phyloP scores from a whole-genome alignment of 75 land plant species.

The Pinus taeda region DNA sequence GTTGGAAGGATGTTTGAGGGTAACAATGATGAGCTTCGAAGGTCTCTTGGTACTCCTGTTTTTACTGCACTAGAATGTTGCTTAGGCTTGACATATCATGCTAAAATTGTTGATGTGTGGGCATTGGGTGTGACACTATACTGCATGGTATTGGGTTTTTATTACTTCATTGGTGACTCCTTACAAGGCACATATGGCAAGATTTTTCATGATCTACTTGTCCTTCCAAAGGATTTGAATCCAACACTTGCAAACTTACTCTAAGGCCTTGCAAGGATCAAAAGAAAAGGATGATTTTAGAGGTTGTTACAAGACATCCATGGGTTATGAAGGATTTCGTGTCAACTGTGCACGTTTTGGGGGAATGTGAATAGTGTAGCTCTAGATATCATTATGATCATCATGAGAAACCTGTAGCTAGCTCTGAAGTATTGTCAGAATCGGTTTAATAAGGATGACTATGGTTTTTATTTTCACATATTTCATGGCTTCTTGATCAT shows the following conservation, averaged over 20 bases:
- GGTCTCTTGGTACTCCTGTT: too few relatives aligned
- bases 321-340: neutral
- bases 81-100: too few relatives aligned
- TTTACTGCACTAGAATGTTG: too few relatives aligned
- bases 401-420: neutral
- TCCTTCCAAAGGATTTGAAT: conserved; percentile 50
- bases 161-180: too few relatives aligned
- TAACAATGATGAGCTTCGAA: too few relatives aligned
- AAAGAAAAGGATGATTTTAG: neutral
- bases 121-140: too few relatives aligned
- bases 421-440: neutral
- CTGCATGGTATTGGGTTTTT: too few relatives aligned
- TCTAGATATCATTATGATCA: neutral
- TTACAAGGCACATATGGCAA: neutral
- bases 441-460: neutral
- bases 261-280: conserved; percentile 74
- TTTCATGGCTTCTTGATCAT: neutral
- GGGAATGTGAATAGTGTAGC: neutral
- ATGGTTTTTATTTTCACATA: neutral
- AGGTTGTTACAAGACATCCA: conserved; percentile 1
- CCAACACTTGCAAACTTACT: conserved; percentile 61
- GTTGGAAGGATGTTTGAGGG: too few relatives aligned
- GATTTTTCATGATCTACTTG: conserved; percentile 72
- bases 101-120: too few relatives aligned
- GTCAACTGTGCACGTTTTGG: neutral